Conservation (phyloP, 2,329 filamentous ascomycete species). For the Alternaria alternata region DNA sequence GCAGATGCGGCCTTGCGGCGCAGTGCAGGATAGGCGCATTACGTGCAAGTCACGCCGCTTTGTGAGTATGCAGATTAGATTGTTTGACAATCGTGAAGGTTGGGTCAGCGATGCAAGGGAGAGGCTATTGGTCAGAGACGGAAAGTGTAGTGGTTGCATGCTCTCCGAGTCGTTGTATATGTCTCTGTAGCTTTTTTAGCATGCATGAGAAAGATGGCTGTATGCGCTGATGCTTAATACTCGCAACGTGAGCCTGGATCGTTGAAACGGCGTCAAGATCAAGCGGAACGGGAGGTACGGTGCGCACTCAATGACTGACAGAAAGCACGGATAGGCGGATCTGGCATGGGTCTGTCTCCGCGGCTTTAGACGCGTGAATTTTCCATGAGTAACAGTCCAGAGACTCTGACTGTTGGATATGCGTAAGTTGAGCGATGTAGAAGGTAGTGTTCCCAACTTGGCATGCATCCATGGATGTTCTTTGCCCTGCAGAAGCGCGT, state of each 20-base stretch:
- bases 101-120: background rate
- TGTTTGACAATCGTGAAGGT: slow-evolving; percentile 5
- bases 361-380: slow-evolving; percentile 10
- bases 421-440: background rate
- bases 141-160: slow-evolving; percentile 14
- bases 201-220: background rate
- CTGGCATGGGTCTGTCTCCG: slow-evolving; percentile 11
- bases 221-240: slow-evolving; percentile 4
- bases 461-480: background rate
- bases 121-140: slow-evolving; percentile 1
- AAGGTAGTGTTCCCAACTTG: background rate
- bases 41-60: slow-evolving; percentile 12
- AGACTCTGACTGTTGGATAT: background rate
- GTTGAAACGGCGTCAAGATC: slow-evolving; percentile 6
- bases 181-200: background rate
- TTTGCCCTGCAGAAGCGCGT: slow-evolving; percentile 1
- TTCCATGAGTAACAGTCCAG: slow-evolving; percentile 10
- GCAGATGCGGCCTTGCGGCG: background rate
- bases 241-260: slow-evolving; percentile 5
- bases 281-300: slow-evolving; percentile 22
- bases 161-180: slow-evolving; percentile 3
- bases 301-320: slow-evolving; percentile 13
- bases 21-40: slow-evolving; percentile 11
- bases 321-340: slow-evolving; percentile 12
- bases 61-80: slow-evolving; percentile 12